Conservation (phyloP, 495 filamentous ascomycete genomes). For the Hypoxylon cercidicola region DNA sequence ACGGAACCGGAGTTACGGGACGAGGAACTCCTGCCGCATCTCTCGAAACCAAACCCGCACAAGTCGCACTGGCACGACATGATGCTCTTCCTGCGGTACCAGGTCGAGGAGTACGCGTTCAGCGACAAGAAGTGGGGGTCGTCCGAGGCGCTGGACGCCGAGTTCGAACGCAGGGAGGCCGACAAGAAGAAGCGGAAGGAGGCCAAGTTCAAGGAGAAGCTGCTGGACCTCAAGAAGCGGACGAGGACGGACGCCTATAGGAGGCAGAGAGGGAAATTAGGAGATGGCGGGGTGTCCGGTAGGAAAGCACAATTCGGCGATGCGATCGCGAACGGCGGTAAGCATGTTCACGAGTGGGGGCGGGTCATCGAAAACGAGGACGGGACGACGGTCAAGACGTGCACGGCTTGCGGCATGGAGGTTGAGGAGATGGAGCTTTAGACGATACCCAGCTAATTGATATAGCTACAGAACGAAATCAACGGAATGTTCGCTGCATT, state of each 20-base stretch:
- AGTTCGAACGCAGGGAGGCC: slow-evolving; percentile 81
- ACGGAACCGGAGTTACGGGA: slow-evolving; percentile 94
- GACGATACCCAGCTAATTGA: slow-evolving; percentile 24
- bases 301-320: slow-evolving; percentile 77
- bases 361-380: slow-evolving; percentile 79
- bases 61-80: slow-evolving; percentile 97
- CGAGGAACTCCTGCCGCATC: slow-evolving; percentile 82
- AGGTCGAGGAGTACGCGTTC: slow-evolving; percentile 93
- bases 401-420: slow-evolving; percentile 93
- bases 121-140: slow-evolving; percentile 81
- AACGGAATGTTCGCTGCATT: no score
- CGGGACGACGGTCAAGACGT: slow-evolving; percentile 84
- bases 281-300: slow-evolving; percentile 45
- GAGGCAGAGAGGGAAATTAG: slow-evolving; percentile 60
- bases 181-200: slow-evolving; percentile 92
- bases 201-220: slow-evolving; percentile 86
- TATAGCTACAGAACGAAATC: background rate
- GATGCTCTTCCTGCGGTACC: slow-evolving; percentile 94
- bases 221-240: slow-evolving; percentile 90
- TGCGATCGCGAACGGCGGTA: slow-evolving; percentile 68
- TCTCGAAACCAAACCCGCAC: slow-evolving; percentile 92
- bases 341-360: slow-evolving; percentile 96
- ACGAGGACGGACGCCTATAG: slow-evolving; percentile 92
- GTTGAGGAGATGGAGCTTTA: slow-evolving; percentile 95
- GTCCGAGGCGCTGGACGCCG: slow-evolving; percentile 82